Evolutionary conservation across 1,139 yeast species (phyloP).

Genomic region (Geotrichum fermentans): DNA sequence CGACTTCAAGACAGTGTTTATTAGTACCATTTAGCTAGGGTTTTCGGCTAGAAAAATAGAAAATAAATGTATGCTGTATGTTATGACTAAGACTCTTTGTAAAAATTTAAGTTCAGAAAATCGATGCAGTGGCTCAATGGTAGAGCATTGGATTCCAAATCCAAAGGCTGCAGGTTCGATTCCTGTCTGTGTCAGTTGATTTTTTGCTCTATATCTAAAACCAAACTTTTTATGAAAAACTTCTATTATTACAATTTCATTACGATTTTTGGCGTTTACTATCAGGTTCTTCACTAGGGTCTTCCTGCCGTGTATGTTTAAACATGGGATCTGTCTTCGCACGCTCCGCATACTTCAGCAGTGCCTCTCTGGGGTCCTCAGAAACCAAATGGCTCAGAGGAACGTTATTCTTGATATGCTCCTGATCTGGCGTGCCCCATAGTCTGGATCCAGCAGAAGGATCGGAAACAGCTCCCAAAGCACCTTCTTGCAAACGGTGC

Average conservation of each 20-base stretch:
- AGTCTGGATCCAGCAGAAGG: conserved; percentile 9
- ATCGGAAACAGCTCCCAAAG: not conserved
- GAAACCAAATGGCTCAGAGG: conserved; percentile 24
- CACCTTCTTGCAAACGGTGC: conserved; percentile 2
- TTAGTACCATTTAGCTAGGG: no score
- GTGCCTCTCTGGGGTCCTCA: conserved; percentile 41
- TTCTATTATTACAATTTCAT: not conserved
- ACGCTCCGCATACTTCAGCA: conserved; percentile 37
- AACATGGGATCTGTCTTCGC: conserved; percentile 27
- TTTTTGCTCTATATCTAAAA: not conserved
- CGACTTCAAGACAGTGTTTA: no score
- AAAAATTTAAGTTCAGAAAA: no score
- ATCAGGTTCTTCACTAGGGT: not conserved
- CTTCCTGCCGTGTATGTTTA: not conserved
- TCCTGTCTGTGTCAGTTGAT: conserved; percentile 22
- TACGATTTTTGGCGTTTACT: conserved; percentile 1
- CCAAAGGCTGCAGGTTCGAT: conserved; percentile 27
- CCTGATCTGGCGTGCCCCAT: conserved; percentile 30
- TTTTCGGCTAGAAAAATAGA: no score
- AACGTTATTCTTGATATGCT: conserved; percentile 27
- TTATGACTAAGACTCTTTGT: no score
- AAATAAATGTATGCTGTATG: no score
- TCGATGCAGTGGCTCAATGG: no score
- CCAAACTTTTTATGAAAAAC: no score
- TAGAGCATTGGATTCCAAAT: conserved; percentile 23